Conservation (phyloP, 2,329 filamentous ascomycete species). For the Xylaria sp. region DNA sequence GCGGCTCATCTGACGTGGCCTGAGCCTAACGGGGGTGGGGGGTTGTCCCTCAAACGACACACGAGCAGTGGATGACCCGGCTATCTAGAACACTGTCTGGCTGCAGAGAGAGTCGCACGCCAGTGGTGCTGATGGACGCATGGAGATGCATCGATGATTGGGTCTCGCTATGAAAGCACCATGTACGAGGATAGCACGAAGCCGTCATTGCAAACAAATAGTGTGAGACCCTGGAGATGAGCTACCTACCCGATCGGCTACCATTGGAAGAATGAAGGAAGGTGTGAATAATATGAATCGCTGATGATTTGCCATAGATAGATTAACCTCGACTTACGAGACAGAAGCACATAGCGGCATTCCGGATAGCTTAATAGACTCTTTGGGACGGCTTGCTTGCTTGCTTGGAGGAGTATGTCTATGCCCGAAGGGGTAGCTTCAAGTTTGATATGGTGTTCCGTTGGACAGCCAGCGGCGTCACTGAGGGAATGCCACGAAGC, state of each 20-base stretch:
- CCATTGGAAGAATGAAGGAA: neutral
- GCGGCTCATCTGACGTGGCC: constrained; percentile 40
- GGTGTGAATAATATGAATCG: neutral
- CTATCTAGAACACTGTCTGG: neutral
- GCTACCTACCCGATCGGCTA: constrained; percentile 13
- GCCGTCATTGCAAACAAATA: constrained; percentile 11
- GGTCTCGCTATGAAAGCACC: constrained; percentile 1
- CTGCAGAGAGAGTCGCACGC: neutral
- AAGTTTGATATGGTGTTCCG: constrained; percentile 21
- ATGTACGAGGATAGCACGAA: constrained; percentile 10
- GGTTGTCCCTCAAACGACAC: constrained; percentile 15
- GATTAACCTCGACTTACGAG: neutral
- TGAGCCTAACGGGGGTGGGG: constrained; percentile 37
- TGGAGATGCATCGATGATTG: constrained; percentile 25
- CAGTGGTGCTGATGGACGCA: constrained; percentile 17
- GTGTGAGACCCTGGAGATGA: neutral
- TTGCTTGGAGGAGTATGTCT: constrained; percentile 5
- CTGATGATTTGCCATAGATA: constrained; percentile 5
- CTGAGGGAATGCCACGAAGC: constrained; percentile 44
- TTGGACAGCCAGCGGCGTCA: constrained; percentile 31
- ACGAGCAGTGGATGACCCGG: constrained; percentile 5
- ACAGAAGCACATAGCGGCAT: neutral
- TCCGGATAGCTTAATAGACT: neutral
- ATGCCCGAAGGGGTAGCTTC: constrained; percentile 24
- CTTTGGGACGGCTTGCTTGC: constrained; percentile 24